Base-by-base conservation (phyloP, 2,329 filamentous ascomycete species). In the Cercospora sp. region DNA sequence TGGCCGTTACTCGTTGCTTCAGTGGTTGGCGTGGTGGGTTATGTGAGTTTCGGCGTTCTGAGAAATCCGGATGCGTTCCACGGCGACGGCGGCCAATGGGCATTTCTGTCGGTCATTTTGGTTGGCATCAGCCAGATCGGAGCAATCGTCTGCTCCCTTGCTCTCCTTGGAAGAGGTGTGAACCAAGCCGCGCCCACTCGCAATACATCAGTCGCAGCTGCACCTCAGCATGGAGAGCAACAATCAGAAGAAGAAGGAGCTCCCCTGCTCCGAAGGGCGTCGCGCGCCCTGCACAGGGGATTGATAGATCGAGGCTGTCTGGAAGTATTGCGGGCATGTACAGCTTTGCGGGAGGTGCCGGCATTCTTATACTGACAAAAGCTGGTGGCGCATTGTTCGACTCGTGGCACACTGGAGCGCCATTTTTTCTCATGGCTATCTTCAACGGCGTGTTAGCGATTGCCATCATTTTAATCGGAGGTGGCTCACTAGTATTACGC, bases 261-360 rank as follows among this genome's bases (percentile, higher is more conserved):
- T 13, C 72, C 76, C 8, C 66, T 78, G 58, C 72, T 78, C 10
- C 69, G 64, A 12, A 37, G 40, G 16, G 32, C 26, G 9, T 60
- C 60, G 53, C 57, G 2, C 16, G 30, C 3, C 32, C 13, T 13
- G 10, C 57, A 28, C 21, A 34, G 58, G 16, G 10, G 55, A 53
- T 70, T 21, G 75, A 74, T 57, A 72, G 75, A 7, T 68, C 83
- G n/a, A 81, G 87, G 57, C 86, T 98, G 63, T 98, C 98, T 81
- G 95, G 95, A 12, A 94, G 92, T 13, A 95, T 99, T 72, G 94
- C 95, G 0, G 95, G 95, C 2, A 90, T 97, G 0, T 99, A 99
- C 80, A 96, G 92, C 63, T 87, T 97, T 70, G 93, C 91, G 66
- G 95, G 95, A 10, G 95, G 94, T 13, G 91, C 89, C 0, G 95